These are phyloP conservation scores for Botrytis paeoniae DNA, from an alignment of 2,329 filamentous ascomycete genomes.

Conservation along the genomic window DNA sequence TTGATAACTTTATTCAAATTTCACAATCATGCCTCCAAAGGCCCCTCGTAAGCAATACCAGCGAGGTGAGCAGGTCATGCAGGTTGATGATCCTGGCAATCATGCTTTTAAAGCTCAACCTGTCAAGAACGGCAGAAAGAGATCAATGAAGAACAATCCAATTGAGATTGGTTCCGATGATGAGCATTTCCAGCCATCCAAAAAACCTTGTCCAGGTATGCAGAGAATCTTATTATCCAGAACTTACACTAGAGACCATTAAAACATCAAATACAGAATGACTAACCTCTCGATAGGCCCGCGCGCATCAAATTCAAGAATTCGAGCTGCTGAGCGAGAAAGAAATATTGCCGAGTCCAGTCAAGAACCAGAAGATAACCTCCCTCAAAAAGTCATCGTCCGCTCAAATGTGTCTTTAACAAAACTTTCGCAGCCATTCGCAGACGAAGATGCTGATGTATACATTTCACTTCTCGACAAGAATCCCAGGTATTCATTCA, in stretches of 20 bases:
- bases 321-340: neutral
- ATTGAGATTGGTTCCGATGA: neutral
- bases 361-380: neutral
- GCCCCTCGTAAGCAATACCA: neutral
- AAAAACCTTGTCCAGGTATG: constrained; percentile 3
- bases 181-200: neutral
- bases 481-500: neutral
- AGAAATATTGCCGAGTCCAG: neutral
- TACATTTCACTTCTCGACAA: neutral
- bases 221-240: neutral
- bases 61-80: neutral
- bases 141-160: neutral
- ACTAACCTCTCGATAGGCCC: neutral
- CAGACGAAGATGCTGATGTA: neutral
- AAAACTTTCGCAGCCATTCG: neutral
- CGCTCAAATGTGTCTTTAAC: too few species aligned
- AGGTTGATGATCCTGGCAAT: neutral
- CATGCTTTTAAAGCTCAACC: neutral
- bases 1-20: neutral
- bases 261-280: too few species aligned
- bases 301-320: neutral
- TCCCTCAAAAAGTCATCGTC: too few species aligned
- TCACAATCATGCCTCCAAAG: neutral
- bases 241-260: too few species aligned
- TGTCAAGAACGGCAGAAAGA: neutral